phyloP scores from a whole-genome alignment of 2,329 filamentous ascomycete genomes.

The Colletotrichum scovillei region DNA sequence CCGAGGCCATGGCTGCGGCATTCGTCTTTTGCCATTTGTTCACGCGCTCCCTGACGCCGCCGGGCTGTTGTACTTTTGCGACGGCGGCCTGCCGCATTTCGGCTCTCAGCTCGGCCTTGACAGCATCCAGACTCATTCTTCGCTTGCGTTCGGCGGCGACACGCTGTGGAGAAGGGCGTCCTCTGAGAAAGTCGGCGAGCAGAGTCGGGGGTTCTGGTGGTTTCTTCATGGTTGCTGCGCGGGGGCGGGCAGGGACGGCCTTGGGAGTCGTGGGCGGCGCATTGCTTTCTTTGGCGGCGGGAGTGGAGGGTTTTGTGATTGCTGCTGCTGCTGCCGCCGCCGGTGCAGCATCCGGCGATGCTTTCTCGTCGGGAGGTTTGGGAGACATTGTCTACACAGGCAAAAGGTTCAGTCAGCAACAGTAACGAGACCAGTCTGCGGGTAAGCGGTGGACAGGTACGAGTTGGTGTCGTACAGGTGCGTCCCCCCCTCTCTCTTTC shows the following conservation, averaged over 20 bases:
- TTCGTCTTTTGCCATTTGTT: conserved; percentile 87
- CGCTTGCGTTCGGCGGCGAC: conserved; percentile 63
- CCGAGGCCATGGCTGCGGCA: conserved; percentile 69
- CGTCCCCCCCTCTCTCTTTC: conserved; percentile 19
- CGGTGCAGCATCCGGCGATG: conserved; percentile 13
- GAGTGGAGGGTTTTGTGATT: conserved; percentile 16
- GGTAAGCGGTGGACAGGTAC: background rate
- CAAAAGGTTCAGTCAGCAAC: conserved; percentile 8
- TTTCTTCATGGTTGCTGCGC: conserved; percentile 51
- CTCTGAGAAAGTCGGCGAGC: conserved; percentile 67
- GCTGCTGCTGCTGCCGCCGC: background rate
- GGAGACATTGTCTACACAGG: conserved; percentile 34
- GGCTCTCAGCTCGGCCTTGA: conserved; percentile 62
- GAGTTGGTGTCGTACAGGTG: conserved; percentile 8
- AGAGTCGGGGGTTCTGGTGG: conserved; percentile 59
- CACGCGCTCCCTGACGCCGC: conserved; percentile 81
- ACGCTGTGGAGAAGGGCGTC: conserved; percentile 67
- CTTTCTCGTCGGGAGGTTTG: conserved; percentile 34
- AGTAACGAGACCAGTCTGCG: background rate
- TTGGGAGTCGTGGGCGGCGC: conserved; percentile 48
- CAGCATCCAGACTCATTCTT: conserved; percentile 62
- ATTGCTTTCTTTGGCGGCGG: conserved; percentile 19
- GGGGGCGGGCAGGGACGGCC: conserved; percentile 54
- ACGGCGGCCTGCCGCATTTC: conserved; percentile 71
- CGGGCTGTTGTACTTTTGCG: conserved; percentile 69